Percentiles rank a stretch among this genome's conserved stretches.
These are phyloP conservation scores for Backusella mclennaniae DNA, from an alignment of 192 early-diverging fungal genomes.

Conservation along the genomic window DNA sequence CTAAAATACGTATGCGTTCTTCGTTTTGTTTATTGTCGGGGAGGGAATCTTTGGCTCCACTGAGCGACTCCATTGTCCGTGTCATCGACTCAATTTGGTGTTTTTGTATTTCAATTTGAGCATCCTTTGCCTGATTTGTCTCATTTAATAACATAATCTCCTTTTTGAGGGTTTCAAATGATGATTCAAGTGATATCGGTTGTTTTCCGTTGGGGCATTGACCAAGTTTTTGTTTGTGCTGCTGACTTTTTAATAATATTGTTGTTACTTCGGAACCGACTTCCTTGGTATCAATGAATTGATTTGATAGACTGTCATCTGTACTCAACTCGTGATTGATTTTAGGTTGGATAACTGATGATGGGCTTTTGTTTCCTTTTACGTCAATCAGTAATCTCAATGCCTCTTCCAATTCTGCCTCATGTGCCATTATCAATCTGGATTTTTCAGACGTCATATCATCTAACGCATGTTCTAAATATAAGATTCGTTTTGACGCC, in stretches of 20 bases:
- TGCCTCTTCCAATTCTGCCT: neutral
- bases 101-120: neutral
- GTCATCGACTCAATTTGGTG: neutral
- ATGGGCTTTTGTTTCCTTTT: neutral
- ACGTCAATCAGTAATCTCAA: neutral
- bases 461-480: neutral
- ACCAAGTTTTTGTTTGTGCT: neutral
- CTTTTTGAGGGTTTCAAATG: conserved; percentile 1
- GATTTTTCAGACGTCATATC: neutral
- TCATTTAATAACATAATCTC: conserved; percentile 2
- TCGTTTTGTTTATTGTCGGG: neutral
- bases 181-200: neutral
- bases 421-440: neutral
- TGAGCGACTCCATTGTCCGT: neutral
- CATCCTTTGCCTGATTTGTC: neutral
- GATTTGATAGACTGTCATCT: conserved; percentile 2
- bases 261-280: neutral
- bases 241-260: neutral
- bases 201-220: neutral
- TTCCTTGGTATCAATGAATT: neutral
- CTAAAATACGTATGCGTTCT: neutral
- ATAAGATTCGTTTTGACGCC: neutral
- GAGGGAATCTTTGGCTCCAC: neutral
- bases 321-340: neutral
- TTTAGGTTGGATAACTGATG: neutral